Base-by-base conservation (phyloP, 2,329 filamentous ascomycete species). In the Pseudopyricularia javanii region DNA sequence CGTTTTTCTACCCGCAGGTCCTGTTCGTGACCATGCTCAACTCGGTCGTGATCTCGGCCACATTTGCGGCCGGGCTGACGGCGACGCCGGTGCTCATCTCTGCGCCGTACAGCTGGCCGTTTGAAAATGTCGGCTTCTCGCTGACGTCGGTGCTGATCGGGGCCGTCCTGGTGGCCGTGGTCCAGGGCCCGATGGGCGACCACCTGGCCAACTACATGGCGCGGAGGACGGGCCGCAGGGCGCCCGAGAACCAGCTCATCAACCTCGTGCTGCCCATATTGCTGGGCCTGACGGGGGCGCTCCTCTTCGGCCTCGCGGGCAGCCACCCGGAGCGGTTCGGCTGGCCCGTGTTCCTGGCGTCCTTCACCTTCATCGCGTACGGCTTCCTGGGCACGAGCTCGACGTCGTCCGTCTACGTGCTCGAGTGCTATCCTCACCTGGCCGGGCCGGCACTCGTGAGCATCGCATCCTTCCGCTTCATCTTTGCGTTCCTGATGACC, bases 391-490 rank as follows among this genome's bases (percentile, higher is more conserved):
- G 60, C 17, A 56, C 57, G 4, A 59, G 61, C 53, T 59, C 62
- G 2, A 60, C 60, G 20, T 54, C 62, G 47, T 63, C 60, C 54
- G 65, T 66, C 7, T 66, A 60, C 49, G 56, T 67, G 2, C 58
- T 67, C 4, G 64, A 68, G 57, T 65, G 62, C 47, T 65, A 63
- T 40, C 66, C 66, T 3, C 56, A 57, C 53, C 64, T 56, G 59
- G 60, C 62, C 3, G 64, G 64, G 1, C 61, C 64, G 7, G 63
- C 64, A 3, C 59, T 67, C 11, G 65, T 63, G 14, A 66, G 66
- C 49, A 62, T 66, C 9, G 60, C 60, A 8, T 62, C 61, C 7
- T 56, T 65, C 35, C 59, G 62, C 7, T 57, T 65, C 33, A 56
- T 67, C 43, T 60, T 62, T 2, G 61, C 60, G 3, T 65, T 62